Base-by-base conservation (phyloP, 1,284 basidiomycete genomes). In the Cryptococcus deneoformans region DNA sequence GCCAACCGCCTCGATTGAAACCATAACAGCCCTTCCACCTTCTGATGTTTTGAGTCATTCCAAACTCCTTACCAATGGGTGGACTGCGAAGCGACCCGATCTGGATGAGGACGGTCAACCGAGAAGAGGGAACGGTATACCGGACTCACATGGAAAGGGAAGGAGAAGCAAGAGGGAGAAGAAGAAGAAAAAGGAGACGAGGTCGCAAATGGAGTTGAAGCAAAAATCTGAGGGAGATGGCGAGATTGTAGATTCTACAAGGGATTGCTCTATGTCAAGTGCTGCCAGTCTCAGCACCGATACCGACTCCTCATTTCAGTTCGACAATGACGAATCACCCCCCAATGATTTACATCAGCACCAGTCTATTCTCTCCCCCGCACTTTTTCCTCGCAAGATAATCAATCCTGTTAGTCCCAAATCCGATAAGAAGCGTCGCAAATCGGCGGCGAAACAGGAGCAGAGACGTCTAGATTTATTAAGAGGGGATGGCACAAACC, bases 401-500 rank as follows among this genome's bases (percentile, higher is more conserved):
- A 36, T 12, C 55, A 54, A 34, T 7, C n/a, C 14, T 16, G 14
- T 47, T 14, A 36, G 12, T 29, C 29, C 29, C 8, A 47, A 34
- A 47, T 45, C 60, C 1, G 62, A 64, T 14, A 58, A 60, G 35
- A 75, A 75, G 53, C 63, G 66, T 2, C 56, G 54, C 2, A 71
- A 72, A 49, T 61, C 67, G 2, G 62, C 63, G 0, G 63, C 57
- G 8, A 58, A 65, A 40, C 55, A 68, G 34, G 73, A 76, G 48
- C 58, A 63, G 24, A 60, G 75, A 11, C 61, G 75, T 5, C 49
- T 77, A 39, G 71, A 75, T 52, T 59, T 78, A 9, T 56, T 77
- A 8, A 66, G 71, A 20, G 76, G 76, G 2, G 76, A 78, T 58
- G 76, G 76, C 6, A 73, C 59, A 8, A 63, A 56, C 38, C 59